phyloP scores from a whole-genome alignment of 169 alveolate species.

The Plasmodium gonderi region DNA sequence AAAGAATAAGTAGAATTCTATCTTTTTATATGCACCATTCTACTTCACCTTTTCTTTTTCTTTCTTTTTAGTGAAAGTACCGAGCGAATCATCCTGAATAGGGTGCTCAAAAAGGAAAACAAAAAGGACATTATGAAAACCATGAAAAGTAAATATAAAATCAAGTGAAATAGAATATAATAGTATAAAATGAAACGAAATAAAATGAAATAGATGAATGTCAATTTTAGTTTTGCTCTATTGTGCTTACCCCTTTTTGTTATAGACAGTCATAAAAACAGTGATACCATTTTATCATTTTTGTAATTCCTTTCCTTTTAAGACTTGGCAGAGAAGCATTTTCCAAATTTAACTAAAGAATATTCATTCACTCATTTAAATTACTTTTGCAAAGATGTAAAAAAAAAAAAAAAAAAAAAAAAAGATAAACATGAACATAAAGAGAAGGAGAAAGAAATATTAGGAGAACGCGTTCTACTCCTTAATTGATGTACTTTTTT shows the following conservation, averaged over 20 bases:
- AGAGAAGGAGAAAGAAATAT: neutral
- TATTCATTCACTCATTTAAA: conserved; percentile 12
- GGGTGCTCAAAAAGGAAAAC: conserved; percentile 56
- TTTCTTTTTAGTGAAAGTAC: conserved; percentile 31
- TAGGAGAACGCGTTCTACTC: neutral
- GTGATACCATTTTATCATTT: neutral
- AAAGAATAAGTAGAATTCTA: neutral
- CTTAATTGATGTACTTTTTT: neutral
- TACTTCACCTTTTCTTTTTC: neutral
- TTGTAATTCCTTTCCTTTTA: neutral
- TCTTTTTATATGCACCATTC: neutral
- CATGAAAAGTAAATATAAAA: conserved; percentile 57
- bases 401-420: neutral
- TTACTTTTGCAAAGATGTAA: conserved; percentile 47
- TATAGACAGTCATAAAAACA: neutral
- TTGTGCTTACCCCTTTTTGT: neutral
- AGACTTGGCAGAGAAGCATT: conserved; percentile 38
- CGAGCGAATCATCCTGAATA: conserved; percentile 42
- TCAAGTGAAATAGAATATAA: too few relatives aligned
- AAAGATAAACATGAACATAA: neutral
- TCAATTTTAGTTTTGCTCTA: neutral
- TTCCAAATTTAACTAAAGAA: conserved; percentile 6
- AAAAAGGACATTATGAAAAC: conserved; percentile 41
- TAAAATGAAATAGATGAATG: neutral
- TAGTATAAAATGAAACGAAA: neutral